phyloP scores from a whole-genome alignment of 2,329 filamentous ascomycete species.

The Parasarocladium wereldwijsianum region DNA sequence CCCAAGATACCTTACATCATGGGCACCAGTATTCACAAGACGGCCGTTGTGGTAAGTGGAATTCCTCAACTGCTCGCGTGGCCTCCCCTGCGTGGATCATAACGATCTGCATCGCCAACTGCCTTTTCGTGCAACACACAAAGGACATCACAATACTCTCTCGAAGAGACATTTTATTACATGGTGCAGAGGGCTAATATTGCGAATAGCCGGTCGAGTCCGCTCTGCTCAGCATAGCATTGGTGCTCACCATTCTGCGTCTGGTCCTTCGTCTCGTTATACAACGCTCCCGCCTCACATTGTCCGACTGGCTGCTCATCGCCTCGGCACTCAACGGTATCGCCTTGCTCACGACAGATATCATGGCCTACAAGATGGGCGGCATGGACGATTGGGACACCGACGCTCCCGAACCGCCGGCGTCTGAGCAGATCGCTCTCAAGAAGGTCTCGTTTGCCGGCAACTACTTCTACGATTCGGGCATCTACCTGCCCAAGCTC shows the following conservation, averaged over 20 bases:
- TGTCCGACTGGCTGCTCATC: conserved; percentile 15
- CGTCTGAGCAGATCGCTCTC: conserved; percentile 9
- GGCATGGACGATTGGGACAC: conserved; percentile 14
- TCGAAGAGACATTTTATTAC: neutral
- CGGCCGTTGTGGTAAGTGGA: conserved; percentile 2
- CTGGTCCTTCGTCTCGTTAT: conserved; percentile 11
- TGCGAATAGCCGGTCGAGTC: conserved; percentile 13
- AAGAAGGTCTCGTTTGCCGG: conserved; percentile 15
- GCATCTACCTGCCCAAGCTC: conserved; percentile 15
- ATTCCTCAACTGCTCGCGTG: neutral
- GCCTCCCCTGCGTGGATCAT: neutral
- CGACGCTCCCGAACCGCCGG: conserved; percentile 3
- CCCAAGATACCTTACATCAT: too few species aligned
- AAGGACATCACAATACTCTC: neutral
- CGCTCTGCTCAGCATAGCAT: conserved; percentile 10
- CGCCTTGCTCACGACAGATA: conserved; percentile 13
- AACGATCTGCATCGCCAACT: neutral
- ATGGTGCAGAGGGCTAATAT: conserved; percentile 3
- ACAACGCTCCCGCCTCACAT: conserved; percentile 12
- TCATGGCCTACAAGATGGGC: conserved; percentile 12
- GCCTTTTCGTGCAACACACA: neutral
- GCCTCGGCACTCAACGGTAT: conserved; percentile 12
- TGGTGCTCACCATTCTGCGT: conserved; percentile 10
- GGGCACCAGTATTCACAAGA: conserved; percentile 3
- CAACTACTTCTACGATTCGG: conserved; percentile 18